These are phyloP conservation scores for Penicillium sp. DNA, from an alignment of 2,329 filamentous ascomycete genomes.

Conservation along the genomic window DNA sequence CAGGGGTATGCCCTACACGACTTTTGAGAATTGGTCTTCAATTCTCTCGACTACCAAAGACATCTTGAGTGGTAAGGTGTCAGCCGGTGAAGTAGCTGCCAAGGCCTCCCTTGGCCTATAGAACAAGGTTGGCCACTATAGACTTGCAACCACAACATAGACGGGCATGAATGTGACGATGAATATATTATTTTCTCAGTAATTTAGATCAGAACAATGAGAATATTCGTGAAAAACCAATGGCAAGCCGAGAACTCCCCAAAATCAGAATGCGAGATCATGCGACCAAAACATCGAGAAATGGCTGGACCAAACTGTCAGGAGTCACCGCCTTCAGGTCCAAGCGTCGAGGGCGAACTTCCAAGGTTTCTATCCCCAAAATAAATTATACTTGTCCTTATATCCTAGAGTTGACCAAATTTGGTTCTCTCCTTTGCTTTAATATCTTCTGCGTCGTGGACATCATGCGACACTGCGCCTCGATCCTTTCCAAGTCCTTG, in stretches of 20 bases:
- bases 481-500: conserved; percentile 29
- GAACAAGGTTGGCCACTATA: conserved; percentile 8
- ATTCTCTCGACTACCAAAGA: conserved; percentile 75
- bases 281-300: neutral
- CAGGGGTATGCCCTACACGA: conserved; percentile 80
- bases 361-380: neutral
- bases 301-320: conserved; percentile 10
- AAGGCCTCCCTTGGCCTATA: conserved; percentile 13
- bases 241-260: neutral
- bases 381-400: conserved; percentile 8
- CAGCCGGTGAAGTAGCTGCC: conserved; percentile 66
- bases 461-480: conserved; percentile 35
- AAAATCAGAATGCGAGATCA: neutral
- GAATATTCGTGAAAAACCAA: neutral
- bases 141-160: neutral
- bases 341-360: conserved; percentile 18
- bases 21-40: conserved; percentile 79
- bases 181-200: neutral
- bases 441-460: conserved; percentile 11
- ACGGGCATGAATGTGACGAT: conserved; percentile 2
- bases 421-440: conserved; percentile 29
- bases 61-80: conserved; percentile 70
- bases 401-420: conserved; percentile 29
- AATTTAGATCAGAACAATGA: neutral
- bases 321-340: conserved; percentile 34